Evolutionary conservation across 1,284 basidiomycete genomes (phyloP), one percentile per base, ranked within the genome.

Genomic region (Ganoderma leucocontextum): DNA sequence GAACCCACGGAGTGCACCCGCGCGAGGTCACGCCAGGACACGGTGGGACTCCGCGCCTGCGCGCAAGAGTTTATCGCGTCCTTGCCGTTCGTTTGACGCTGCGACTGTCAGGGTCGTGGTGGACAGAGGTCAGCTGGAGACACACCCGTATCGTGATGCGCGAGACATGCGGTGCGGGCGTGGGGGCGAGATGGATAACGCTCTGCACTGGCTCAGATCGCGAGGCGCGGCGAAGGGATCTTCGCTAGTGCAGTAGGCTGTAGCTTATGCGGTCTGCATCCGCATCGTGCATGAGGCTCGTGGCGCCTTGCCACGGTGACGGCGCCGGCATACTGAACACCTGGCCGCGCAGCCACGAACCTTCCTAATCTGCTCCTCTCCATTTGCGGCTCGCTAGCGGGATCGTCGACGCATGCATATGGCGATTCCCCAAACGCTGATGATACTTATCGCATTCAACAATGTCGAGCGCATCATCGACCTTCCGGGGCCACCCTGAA

Each of bases 241-340:
- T 49, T 49, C 47, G 47, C 47, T 41, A 15, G 39, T 41, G 39
- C 39, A 13, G 39, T 41, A n/a, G 41, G 41, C 41, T 6, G 41
- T 42, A 42, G 41, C 41, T 42, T 47, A 44, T 47, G n/a, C n/a
- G 22, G 44, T 47, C 44, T 47, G 47, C 10, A 49, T 22, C 47
- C 47, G 47, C 22, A 7, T 15, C 29, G 15, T 55, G 5, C 52
- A 35, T 19, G 55, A 58, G 55, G 55, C 8, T 58, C 35, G 55
- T 58, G 55, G 55, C 55, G 55, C 19, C 55, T 36, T 12, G 53
- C 53, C 53, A 57, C 55, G 33, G 35, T 19, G 35, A 38, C 9
- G 39, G 55, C 38, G 29, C 5, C 53, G 53, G 39, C 39, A 64
- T 64, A 64, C 62, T 64, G 62, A 64, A 64, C 62, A 53, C 53